Evolutionary conservation across 106 monocot species (phyloP).

Genomic region (Apostasia ramifera): DNA sequence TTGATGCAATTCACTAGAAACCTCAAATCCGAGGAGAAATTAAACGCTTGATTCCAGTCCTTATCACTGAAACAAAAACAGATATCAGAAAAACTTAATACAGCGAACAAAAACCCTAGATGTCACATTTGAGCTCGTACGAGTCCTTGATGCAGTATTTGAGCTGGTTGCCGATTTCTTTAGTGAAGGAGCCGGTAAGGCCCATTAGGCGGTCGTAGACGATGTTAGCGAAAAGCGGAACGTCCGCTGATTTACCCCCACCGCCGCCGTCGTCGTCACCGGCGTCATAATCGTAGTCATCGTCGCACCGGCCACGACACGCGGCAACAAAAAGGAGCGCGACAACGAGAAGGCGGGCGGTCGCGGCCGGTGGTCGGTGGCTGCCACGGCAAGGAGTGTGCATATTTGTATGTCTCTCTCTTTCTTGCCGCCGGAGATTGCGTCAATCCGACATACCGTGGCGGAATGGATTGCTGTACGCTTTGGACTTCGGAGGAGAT

Average conservation of each 20-base stretch:
- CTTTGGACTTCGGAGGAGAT: background rate
- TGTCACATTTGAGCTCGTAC: background rate
- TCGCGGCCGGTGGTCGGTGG: background rate
- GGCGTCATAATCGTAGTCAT: constrained; percentile 1
- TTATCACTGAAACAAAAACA: constrained; percentile 25
- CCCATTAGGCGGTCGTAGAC: constrained; percentile 13
- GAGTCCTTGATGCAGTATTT: constrained; percentile 25
- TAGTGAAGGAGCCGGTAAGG: constrained; percentile 12
- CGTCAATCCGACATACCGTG: too few species aligned
- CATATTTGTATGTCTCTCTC: background rate
- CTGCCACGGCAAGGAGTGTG: background rate
- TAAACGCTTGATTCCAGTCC: constrained; percentile 62
- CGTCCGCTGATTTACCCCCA: background rate
- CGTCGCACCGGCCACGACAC: constrained; percentile 1
- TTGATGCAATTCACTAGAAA: constrained; percentile 53
- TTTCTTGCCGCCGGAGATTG: background rate
- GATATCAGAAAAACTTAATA: background rate
- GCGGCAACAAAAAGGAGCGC: background rate
- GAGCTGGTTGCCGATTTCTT: constrained; percentile 9
- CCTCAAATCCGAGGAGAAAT: constrained; percentile 48
- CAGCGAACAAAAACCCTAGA: background rate
- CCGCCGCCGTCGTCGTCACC: constrained; percentile 6
- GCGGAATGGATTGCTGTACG: background rate
- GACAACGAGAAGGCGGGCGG: background rate
- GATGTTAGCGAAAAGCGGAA: constrained; percentile 12